Base-by-base conservation (phyloP, 2,329 filamentous ascomycete genomes). In the Cladosporium sp. region DNA sequence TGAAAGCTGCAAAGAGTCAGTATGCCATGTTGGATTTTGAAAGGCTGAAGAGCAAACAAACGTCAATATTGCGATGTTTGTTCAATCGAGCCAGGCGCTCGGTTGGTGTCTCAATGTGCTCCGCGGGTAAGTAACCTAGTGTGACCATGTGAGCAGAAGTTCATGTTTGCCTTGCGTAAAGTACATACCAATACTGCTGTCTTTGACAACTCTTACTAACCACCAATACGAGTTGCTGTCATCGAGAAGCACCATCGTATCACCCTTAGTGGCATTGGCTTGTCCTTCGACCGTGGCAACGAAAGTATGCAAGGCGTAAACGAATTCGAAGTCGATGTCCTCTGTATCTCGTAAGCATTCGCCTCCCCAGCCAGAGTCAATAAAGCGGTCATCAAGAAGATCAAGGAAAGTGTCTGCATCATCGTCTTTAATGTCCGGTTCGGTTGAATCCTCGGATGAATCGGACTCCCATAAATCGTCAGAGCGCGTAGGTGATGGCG, bases 151-250 rank as follows among this genome's bases (percentile, higher is more conserved):
- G 19, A 27, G 22, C 38, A 33, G 29, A 29, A 12, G 22, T 33
- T 20, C 19, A 22, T 19, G 15, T 27, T 32, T 3, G 45, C 12
- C 16, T 29, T 32, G 15, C 22, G 16, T 13, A 13, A 30, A n/a
- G 40, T 13, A 62, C 76, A 53, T 68, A 84, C 82, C 83, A 69
- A 98, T 98, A 67, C 90, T 97, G 68, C 88, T 94, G 70, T 98
- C 93, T 69, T 97, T 97, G 47, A 97, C 91, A 39, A 98, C 88
- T 57, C 92, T 81, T 12, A 98, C 93, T 54, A 98, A 80, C 93
- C 93, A 98, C 93, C 93, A 98, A 69, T 98, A 98, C 72, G 91
- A 97, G 73, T 98, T 98, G 72, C 90, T 97, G 63, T 98, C 93
- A 64, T 98, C 93, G 18, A 98, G 80, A 56, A 98, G 77, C 48